Evolutionary conservation across 2,329 filamentous ascomycete species (phyloP), one percentile per base, ranked within the genome.

Genomic region (Hymenoscyphus albidus): DNA sequence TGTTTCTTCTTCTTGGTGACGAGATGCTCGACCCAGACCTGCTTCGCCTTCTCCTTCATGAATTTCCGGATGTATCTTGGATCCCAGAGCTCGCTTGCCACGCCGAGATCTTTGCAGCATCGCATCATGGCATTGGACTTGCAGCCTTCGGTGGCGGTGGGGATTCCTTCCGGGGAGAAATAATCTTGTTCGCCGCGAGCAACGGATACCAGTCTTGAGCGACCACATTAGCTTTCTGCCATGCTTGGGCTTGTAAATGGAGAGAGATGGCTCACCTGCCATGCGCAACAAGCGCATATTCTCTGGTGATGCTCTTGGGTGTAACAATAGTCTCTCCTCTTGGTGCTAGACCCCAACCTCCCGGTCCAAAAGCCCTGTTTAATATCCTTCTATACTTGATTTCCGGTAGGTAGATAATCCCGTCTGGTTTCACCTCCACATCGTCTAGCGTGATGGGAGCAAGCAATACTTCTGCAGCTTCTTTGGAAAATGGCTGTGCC

Each of bases 51-150:
- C 71, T 88, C 80, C 72, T 86, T 87, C 82, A 90, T 90, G 80
- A 92, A 99, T 71, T 85, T 85, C 72, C 91, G 86, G 70, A 98
- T 92, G 80, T 90, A 99, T 63, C 91, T 82, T 42, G 95, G 95
- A 79, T 99, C 95, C 95, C 95, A 99, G 22, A 99, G 84, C 79
- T 99, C 95, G 69, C 90, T 93, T 1, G 92, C 95, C 69, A 99
- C 90, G 42, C 95, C 95, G 39, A 99, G 80, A 77, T 99, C 95
- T 81, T 99, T 99, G 82, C 95, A 98, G 84, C 94, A 98, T 65
- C 95, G 91, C 88, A 98, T 96, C 70, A 99, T 83, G 13, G 95
- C 95, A 76, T 99, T 99, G 68, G 93, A 97, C 79, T 97, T 97
- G 83, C 93, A 96, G 62, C 95, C 95, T 79, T 99, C 95, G 66